Percentiles rank a stretch among this genome's conserved stretches.
Conservation (phyloP, 2,329 filamentous ascomycete species). For the Alternaria sp. region DNA sequence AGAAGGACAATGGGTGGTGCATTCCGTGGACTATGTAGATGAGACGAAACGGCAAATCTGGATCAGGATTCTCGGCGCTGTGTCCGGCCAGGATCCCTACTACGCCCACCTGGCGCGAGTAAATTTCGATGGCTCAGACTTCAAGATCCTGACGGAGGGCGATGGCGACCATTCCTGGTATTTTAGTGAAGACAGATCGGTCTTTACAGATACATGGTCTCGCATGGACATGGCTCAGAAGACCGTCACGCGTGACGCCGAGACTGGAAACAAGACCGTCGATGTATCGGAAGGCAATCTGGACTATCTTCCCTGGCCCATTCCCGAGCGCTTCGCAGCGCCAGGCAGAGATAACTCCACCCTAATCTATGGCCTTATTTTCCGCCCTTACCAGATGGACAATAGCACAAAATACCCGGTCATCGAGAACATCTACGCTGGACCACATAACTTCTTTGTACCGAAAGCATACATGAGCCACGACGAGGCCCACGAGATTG, state of each 20-base stretch:
- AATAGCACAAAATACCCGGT: slow-evolving; percentile 39
- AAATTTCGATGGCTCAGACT: slow-evolving; percentile 39
- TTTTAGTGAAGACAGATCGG: slow-evolving; percentile 24
- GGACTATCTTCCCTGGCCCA: slow-evolving; percentile 28
- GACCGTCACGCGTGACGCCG: slow-evolving; percentile 32
- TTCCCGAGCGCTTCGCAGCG: slow-evolving; percentile 36
- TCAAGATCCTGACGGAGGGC: slow-evolving; percentile 37
- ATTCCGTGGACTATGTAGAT: slow-evolving; percentile 36
- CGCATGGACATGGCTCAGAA: slow-evolving; percentile 36
- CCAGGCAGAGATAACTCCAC: slow-evolving; percentile 38
- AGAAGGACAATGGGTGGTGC: slow-evolving; percentile 50
- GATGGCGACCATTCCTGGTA: slow-evolving; percentile 29
- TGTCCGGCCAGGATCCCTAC: slow-evolving; percentile 26
- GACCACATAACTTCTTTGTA: slow-evolving; percentile 37
- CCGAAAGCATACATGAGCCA: slow-evolving; percentile 31
- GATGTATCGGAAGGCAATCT: slow-evolving; percentile 29
- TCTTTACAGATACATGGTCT: slow-evolving; percentile 38
- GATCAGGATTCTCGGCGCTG: slow-evolving; percentile 34
- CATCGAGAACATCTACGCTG: slow-evolving; percentile 41
- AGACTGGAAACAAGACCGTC: slow-evolving; percentile 19
- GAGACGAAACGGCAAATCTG: slow-evolving; percentile 33
- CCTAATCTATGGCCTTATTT: slow-evolving; percentile 38
- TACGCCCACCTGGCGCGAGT: slow-evolving; percentile 39
- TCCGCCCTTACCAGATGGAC: slow-evolving; percentile 35
- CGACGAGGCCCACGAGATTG: slow-evolving; percentile 25